Evolutionary conservation across 169 alveolate genomes (phyloP), one percentile per base, ranked within the genome.

Genomic region (Babesia caballi): DNA sequence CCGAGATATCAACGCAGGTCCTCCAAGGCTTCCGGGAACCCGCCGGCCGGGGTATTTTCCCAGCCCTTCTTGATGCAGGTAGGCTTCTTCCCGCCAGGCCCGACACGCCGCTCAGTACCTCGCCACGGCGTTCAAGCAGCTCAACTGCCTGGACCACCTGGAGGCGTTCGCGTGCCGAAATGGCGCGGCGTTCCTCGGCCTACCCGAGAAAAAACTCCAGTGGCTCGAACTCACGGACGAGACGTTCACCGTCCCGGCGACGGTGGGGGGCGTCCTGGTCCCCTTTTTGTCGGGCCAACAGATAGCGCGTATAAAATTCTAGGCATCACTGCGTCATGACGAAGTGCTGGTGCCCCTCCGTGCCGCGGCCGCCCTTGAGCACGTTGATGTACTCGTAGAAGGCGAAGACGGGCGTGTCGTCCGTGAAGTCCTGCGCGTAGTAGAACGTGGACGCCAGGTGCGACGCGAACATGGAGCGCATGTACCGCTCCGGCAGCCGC

Each of bases 391-490:
- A 90, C 49, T 89, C 94, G 72, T 85, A 81, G 74, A 90, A 90
- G 49, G 90, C 91, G 53, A 90, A 90, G 15, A 81, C 93, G 14
- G 94, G 88, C 11, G 89, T 72, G 67, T 90, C 91, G 19, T 84
- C 90, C 8, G 93, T 54, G 73, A 91, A 88, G 44, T 76, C 69
- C 40, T 91, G 90, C 17, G 68, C 44, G 68, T 91, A 91, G 73
- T 85, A 89, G 70, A 89, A 91, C 35, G 78, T 90, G 9, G 95
- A 89, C 4, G 95, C 92, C 17, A 91, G 58, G 14, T 84, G 54
- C 2, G 94, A 71, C 23, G 94, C 91, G 63, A 91, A 91, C 36
- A 91, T 72, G 30, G 95, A 75, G 41, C 84, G 66, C 75, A 85
- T 57, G 59, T 91, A 91, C 38, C 82, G 47, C 61, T 85, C 87